Evolutionary conservation across 768 basidiomycete species (phyloP).

Genomic region (Boletus tylopilopsis): DNA sequence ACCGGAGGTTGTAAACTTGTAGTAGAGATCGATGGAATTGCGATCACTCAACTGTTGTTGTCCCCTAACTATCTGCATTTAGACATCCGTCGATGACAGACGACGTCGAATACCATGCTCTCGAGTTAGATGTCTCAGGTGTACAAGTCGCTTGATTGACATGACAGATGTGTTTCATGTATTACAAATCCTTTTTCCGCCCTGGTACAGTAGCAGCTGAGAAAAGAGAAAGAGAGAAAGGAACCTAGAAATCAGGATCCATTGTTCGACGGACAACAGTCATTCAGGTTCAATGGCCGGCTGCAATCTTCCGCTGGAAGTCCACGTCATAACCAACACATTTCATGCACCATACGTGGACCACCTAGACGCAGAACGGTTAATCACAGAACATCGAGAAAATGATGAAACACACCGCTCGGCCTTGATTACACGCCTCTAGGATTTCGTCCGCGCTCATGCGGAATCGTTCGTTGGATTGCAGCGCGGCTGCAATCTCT

Average conservation of each 20-base stretch:
- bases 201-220: too few species aligned
- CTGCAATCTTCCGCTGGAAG: constrained; percentile 12
- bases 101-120: too few species aligned
- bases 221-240: too few species aligned
- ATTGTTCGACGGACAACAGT: too few species aligned
- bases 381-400: too few species aligned
- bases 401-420: constrained; percentile 1
- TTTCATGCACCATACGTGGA: constrained; percentile 6
- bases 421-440: neutral
- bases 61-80: constrained; percentile 27
- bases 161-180: too few species aligned
- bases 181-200: too few species aligned
- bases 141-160: too few species aligned
- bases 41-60: neutral
- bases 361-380: neutral
- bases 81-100: constrained; percentile 4
- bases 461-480: neutral
- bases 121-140: too few species aligned
- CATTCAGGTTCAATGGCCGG: neutral
- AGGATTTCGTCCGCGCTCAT: constrained; percentile 4
- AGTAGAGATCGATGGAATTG: neutral
- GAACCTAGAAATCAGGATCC: too few species aligned
- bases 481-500: constrained; percentile 1
- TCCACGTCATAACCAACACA: constrained; percentile 10
- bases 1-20: constrained; percentile 13